These are phyloP conservation scores for Millerozyma acaciae DNA, from an alignment of 805 yeast genomes.

Conservation along the genomic window DNA sequence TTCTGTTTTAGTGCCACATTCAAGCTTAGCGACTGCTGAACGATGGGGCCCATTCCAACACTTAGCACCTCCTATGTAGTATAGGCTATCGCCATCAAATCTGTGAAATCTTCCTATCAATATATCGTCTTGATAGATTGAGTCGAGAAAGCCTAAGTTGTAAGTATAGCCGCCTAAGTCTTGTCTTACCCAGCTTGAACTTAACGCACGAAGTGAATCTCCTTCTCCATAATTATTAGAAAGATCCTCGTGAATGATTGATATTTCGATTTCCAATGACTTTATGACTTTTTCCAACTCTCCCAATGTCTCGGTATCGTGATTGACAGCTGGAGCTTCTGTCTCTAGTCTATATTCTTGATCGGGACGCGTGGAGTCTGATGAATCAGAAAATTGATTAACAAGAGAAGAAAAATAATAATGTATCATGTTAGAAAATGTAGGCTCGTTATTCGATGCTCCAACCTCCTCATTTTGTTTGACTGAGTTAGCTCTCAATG, in stretches of 20 bases:
- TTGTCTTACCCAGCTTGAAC: slow-evolving; percentile 43
- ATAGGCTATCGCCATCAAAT: slow-evolving; percentile 25
- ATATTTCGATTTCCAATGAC: slow-evolving; percentile 10
- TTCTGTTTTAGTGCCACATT: slow-evolving; percentile 60
- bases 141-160: slow-evolving; percentile 54
- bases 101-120: slow-evolving; percentile 46
- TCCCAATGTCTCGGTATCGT: slow-evolving; percentile 8
- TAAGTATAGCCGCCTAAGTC: slow-evolving; percentile 71
- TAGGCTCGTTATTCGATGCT: slow-evolving; percentile 11
- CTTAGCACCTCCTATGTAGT: slow-evolving; percentile 61
- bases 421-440: slow-evolving; percentile 20
- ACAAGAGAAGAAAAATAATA: slow-evolving; percentile 16
- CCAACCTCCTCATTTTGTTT: background rate
- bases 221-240: slow-evolving; percentile 50
- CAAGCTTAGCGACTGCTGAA: slow-evolving; percentile 57
- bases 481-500: background rate
- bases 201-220: slow-evolving; percentile 60
- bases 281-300: slow-evolving; percentile 14
- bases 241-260: slow-evolving; percentile 19
- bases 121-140: slow-evolving; percentile 52
- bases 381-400: slow-evolving; percentile 1
- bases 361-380: background rate
- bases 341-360: background rate
- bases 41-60: slow-evolving; percentile 96
- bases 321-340: background rate